A percentile compares a stretch with the other conserved stretches of the same genome.
phyloP scores from a whole-genome alignment of 345 rosid genomes.

The Triadica sebifera region DNA sequence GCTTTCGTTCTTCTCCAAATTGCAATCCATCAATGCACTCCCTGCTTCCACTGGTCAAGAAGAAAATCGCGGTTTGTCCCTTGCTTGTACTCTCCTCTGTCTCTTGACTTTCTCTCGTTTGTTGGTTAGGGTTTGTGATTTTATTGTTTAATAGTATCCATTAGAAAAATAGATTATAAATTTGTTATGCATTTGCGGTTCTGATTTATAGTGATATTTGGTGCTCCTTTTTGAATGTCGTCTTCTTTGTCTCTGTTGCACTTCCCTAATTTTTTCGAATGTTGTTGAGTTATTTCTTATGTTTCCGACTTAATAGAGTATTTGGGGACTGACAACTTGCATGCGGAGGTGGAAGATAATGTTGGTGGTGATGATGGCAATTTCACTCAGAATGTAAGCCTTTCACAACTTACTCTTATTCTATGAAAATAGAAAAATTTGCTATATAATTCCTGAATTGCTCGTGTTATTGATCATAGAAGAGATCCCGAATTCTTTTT shows the following conservation, averaged over 20 bases:
- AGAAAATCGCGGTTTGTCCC: too few species aligned
- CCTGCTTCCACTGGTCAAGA: too few species aligned
- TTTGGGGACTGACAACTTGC: conserved; percentile 28
- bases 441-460: not conserved
- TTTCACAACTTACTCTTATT: not conserved
- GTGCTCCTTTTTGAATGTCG: not conserved
- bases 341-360: conserved; percentile 31
- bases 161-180: not conserved
- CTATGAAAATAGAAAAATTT: not conserved
- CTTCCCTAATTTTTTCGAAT: not conserved
- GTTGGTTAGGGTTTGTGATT: not conserved
- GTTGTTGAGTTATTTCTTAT: not conserved
- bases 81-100: too few species aligned
- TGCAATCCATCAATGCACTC: conserved; percentile 30
- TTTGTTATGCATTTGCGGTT: not conserved
- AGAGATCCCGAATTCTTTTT: too few species aligned
- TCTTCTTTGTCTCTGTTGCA: not conserved
- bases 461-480: too few species aligned
- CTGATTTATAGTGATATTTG: too few species aligned
- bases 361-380: conserved; percentile 20
- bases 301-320: not conserved
- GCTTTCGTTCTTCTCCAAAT: conserved; percentile 59
- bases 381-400: conserved; percentile 37
- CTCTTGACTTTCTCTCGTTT: not conserved
- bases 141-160: too few species aligned